These are phyloP conservation scores for Zygoascus biomembranicola DNA, from an alignment of 805 yeast genomes.

Conservation along the genomic window DNA sequence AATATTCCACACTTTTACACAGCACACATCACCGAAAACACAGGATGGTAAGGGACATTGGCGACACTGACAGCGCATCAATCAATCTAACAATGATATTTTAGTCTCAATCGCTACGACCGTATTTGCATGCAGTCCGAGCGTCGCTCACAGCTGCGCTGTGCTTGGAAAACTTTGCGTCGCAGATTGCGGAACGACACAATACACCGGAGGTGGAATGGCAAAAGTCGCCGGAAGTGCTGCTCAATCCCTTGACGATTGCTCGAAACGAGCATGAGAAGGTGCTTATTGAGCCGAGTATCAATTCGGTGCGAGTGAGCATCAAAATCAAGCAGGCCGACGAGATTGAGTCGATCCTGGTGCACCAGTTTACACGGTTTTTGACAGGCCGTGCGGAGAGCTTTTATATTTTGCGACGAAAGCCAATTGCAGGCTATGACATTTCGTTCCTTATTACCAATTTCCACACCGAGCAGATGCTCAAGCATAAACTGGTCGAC, in stretches of 20 bases:
- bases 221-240: conserved; percentile 68
- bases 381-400: conserved; percentile 93
- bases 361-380: conserved; percentile 89
- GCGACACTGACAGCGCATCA: background rate
- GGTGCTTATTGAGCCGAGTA: conserved; percentile 87
- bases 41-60: too few relatives aligned
- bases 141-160: conserved; percentile 88
- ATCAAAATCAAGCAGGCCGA: conserved; percentile 95
- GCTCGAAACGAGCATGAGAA: conserved; percentile 91
- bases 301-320: conserved; percentile 85
- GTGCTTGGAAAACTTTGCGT: conserved; percentile 86
- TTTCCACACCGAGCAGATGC: conserved; percentile 90
- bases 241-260: conserved; percentile 81
- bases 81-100: background rate
- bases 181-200: conserved; percentile 94
- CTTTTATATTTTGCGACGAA: conserved; percentile 84
- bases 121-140: conserved; percentile 90
- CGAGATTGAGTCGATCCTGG: conserved; percentile 90
- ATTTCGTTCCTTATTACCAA: conserved; percentile 90
- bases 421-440: conserved; percentile 79
- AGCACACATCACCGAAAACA: too few relatives aligned
- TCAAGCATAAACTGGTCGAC: conserved; percentile 90
- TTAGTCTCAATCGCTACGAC: conserved; percentile 94
- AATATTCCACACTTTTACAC: too few relatives aligned
- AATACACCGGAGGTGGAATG: conserved; percentile 95